A percentile compares a stretch with the other conserved stretches of the same genome.
phyloP scores from a whole-genome alignment of 192 early-diverging fungal species.

The Backusella tuberculispora region DNA sequence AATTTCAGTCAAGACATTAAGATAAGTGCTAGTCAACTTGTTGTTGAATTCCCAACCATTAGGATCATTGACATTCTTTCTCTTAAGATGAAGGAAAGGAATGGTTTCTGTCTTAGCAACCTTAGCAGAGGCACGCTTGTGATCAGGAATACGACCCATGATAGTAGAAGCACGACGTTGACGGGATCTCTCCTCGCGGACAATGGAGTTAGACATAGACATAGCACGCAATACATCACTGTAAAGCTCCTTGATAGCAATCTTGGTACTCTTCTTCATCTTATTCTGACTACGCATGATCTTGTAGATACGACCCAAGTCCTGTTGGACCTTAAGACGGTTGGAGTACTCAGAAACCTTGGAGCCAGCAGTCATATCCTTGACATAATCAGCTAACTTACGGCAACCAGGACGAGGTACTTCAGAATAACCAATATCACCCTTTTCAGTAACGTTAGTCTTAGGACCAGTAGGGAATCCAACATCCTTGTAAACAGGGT shows the following conservation, averaged over 20 bases:
- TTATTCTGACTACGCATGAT: constrained; percentile 78
- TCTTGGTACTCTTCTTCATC: constrained; percentile 75
- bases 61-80: constrained; percentile 66
- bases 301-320: constrained; percentile 77
- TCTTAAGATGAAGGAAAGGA: constrained; percentile 78
- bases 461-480: constrained; percentile 84
- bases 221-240: constrained; percentile 73
- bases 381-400: constrained; percentile 94
- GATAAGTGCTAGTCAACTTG: constrained; percentile 76
- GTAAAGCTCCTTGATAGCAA: constrained; percentile 70
- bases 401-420: constrained; percentile 78
- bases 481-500: constrained; percentile 91
- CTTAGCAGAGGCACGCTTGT: constrained; percentile 48
- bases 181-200: constrained; percentile 60
- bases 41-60: constrained; percentile 85
- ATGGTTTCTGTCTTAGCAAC: constrained; percentile 67
- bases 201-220: constrained; percentile 74
- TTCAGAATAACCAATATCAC: constrained; percentile 86
- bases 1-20: constrained; percentile 80
- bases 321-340: constrained; percentile 79
- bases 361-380: constrained; percentile 78
- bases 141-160: constrained; percentile 45
- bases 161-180: constrained; percentile 53
- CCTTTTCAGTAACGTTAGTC: constrained; percentile 78
- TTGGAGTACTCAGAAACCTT: constrained; percentile 74